A percentile compares a stretch with the other conserved stretches of the same genome.
Evolutionary conservation across 306 rosid species (phyloP).

Genomic region (Dalbergia cultrata): DNA sequence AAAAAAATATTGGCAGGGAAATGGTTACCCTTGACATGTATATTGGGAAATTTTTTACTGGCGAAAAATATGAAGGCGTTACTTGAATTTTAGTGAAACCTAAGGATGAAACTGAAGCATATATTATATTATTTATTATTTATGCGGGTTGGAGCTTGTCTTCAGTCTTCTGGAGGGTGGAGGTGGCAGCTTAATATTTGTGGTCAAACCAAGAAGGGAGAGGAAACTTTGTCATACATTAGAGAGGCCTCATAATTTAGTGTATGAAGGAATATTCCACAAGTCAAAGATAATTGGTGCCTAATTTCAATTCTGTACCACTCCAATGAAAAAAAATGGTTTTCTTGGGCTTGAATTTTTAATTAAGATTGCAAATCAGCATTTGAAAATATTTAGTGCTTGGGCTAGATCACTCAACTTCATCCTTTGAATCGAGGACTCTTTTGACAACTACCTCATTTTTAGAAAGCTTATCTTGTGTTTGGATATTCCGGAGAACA

Average conservation of each 20-base stretch:
- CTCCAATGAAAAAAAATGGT: neutral
- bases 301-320: slow-evolving; percentile 8
- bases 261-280: neutral
- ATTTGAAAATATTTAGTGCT: neutral
- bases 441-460: neutral
- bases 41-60: neutral
- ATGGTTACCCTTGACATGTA: slow-evolving; percentile 4
- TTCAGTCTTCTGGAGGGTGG: neutral
- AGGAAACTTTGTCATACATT: neutral
- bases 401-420: neutral
- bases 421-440: neutral
- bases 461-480: neutral
- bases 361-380: neutral
- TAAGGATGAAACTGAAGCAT: neutral
- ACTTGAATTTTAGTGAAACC: neutral
- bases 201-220: neutral
- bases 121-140: neutral
- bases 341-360: neutral
- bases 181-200: neutral
- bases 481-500: too few species aligned
- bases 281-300: neutral
- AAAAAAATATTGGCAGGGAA: slow-evolving; percentile 1
- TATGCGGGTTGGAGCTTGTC: neutral
- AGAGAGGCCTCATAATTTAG: neutral
- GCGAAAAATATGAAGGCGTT: neutral